Base-by-base conservation (phyloP, 306 rosid genomes). In the Lupinus albus region DNA sequence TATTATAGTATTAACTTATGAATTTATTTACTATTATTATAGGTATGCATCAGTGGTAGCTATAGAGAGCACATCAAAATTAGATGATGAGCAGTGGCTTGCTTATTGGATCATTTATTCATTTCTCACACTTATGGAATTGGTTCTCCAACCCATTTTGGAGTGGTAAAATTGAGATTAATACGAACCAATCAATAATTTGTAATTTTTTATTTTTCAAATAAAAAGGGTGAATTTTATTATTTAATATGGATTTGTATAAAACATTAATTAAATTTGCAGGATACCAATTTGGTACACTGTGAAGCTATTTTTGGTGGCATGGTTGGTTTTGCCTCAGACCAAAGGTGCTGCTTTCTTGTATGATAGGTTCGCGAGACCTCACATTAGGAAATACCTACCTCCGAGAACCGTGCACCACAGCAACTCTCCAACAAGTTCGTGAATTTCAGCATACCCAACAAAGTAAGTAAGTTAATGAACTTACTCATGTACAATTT, bases 61-160 rank as follows among this genome's bases (percentile, higher is more conserved):
- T 3, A 81, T 86, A 4, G 96, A 92, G 73, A 86, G 88, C 86
- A 18, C 85, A 49, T 77, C 89, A 0, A 92, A 84, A 35, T n/a
- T 81, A 53, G 95, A 88, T 64, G 93, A 89, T 49, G 85, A 89
- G 48, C 96, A 89, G 53, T 92, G 98, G 98, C 95, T 92, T 74
- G 88, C 98, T 61, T 92, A 92, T 55, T 92, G 98, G 98, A 88
- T 92, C 58, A 33, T 88, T 28, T 92, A 89, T 89, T 92, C 98
- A 0, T 83, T 88, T 60, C 87, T 92, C 78, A 83, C 98, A 3
- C 98, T 92, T 48, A 3, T 62, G 71, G 98, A 92, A 81, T 87
- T 92, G 87, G 49, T 87, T n/a, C 66, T 92, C 52, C 88, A 79
- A 38, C 85, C 96, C 1, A 21, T 85, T 11, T 63, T 89, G 8